Conservation (phyloP, 2,329 filamentous ascomycete genomes). For the Sordariomycetes sp. region DNA sequence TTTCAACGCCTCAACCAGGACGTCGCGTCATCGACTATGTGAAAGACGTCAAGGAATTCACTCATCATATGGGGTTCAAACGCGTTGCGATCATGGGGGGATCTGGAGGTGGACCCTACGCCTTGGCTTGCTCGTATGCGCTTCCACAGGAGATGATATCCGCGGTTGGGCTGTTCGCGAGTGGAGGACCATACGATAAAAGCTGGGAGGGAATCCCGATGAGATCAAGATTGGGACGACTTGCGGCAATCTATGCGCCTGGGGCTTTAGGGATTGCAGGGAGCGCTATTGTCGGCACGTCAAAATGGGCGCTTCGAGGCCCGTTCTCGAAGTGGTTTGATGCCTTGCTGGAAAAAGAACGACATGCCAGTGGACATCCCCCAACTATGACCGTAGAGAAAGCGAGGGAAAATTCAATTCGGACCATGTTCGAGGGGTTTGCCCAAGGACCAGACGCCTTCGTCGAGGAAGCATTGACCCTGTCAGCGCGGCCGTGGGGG, state of each 20-base stretch:
- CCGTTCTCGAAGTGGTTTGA: neutral
- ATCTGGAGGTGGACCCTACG: slow-evolving; percentile 26
- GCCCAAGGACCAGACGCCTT: neutral
- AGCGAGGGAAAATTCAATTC: neutral
- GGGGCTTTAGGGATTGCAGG: neutral
- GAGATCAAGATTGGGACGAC: neutral
- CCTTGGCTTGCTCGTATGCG: slow-evolving; percentile 21
- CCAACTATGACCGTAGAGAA: neutral
- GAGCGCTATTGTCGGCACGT: neutral
- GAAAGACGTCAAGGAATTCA: slow-evolving; percentile 20
- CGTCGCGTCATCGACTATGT: slow-evolving; percentile 23
- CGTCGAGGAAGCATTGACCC: neutral
- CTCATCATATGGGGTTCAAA: slow-evolving; percentile 11
- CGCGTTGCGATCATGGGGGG: slow-evolving; percentile 22
- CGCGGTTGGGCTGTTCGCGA: neutral
- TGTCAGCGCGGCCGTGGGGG: neutral
- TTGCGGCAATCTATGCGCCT: neutral
- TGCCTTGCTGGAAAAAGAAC: neutral
- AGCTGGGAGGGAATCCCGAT: neutral
- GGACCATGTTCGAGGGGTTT: neutral
- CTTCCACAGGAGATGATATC: slow-evolving; percentile 7
- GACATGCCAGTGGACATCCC: neutral
- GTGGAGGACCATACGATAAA: neutral
- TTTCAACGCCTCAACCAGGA: slow-evolving; percentile 23
- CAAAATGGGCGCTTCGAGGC: neutral